These are phyloP conservation scores for Phytophthora sansomeana DNA, from an alignment of 352 stramenopile genomes.

Conservation along the genomic window DNA sequence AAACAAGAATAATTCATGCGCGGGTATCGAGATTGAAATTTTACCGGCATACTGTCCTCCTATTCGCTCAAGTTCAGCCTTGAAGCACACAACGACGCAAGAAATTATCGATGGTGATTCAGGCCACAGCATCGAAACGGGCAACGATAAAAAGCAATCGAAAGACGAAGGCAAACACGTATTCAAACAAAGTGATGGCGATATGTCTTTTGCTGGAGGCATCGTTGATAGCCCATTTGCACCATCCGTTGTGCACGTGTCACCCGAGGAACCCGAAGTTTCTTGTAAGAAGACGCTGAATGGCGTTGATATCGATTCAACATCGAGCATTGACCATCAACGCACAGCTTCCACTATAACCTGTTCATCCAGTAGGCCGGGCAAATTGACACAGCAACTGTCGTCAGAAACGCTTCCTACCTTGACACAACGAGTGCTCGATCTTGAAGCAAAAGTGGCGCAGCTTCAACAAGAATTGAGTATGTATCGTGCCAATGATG, in stretches of 20 bases:
- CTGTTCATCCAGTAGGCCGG: neutral
- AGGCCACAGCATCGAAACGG: no score
- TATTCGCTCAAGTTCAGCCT: no score
- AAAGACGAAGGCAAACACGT: no score
- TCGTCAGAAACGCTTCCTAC: neutral
- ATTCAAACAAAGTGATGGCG: no score
- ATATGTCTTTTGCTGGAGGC: no score
- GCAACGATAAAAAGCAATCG: no score
- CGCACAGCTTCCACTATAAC: neutral
- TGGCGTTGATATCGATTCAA: neutral
- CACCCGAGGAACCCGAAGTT: neutral
- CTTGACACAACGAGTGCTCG: neutral
- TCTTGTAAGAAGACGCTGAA: neutral
- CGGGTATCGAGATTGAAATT: no score
- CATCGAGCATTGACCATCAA: neutral
- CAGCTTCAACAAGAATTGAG: neutral
- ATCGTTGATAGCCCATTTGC: neutral
- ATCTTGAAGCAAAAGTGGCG: constrained; percentile 4
- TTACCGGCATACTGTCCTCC: no score
- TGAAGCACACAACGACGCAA: no score
- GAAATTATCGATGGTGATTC: no score
- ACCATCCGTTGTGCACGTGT: neutral
- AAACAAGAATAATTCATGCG: no score
- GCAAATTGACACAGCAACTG: neutral
- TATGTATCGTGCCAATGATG: neutral